Conservation (phyloP, 305 asterid species). For the Solanum aculeatissimum region DNA sequence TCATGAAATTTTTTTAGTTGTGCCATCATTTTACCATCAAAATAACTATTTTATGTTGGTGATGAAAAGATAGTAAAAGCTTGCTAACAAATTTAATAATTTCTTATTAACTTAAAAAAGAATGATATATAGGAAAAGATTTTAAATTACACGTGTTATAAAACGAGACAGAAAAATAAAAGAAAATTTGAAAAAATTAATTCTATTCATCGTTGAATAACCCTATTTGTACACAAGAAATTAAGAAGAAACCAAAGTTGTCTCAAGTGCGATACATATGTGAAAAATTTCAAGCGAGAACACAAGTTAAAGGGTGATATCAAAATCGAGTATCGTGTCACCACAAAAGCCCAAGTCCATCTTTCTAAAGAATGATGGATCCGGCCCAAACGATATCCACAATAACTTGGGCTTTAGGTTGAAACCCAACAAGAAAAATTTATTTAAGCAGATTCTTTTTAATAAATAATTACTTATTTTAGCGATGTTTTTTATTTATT, state of each 20-base stretch:
- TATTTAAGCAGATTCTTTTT: too few relatives aligned
- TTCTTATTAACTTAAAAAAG: background rate
- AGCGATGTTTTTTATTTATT: too few relatives aligned
- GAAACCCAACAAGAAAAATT: too few relatives aligned
- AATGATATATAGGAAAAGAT: background rate
- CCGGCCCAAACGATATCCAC: background rate
- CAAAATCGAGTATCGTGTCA: background rate
- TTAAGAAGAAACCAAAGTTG: background rate
- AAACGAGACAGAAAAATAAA: background rate
- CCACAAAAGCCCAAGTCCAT: background rate
- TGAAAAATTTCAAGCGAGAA: background rate
- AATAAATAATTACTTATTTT: too few relatives aligned
- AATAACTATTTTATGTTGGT: too few relatives aligned
- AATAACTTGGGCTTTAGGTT: background rate
- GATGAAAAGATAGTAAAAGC: background rate
- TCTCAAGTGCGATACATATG: background rate
- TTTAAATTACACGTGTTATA: background rate
- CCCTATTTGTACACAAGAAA: background rate
- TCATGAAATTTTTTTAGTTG: too few relatives aligned
- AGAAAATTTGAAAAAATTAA: background rate
- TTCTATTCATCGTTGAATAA: background rate
- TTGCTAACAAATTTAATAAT: background rate
- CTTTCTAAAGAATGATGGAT: background rate
- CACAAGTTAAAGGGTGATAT: background rate
- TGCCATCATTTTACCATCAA: background rate